Conservation (phyloP, 2,329 filamentous ascomycete species). For the Pseudogymnoascus sp. region DNA sequence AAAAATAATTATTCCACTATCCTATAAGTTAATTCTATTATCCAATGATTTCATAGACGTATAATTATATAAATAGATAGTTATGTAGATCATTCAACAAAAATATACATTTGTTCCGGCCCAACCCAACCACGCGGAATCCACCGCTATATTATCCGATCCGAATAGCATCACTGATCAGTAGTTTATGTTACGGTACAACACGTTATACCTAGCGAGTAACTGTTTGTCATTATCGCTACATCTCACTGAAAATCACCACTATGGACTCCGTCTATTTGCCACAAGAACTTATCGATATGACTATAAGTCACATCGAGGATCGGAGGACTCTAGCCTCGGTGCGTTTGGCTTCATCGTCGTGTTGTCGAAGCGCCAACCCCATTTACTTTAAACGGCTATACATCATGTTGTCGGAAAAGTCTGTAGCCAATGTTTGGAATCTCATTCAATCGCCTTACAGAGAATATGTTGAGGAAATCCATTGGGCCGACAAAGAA, state of each 20-base stretch:
- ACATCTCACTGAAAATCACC: background rate
- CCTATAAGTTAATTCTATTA: no score
- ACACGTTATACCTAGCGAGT: no score
- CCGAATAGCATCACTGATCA: no score
- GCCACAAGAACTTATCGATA: background rate
- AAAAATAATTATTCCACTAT: no score
- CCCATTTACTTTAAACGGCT: background rate
- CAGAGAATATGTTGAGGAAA: background rate
- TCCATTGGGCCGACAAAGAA: background rate
- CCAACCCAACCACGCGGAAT: no score
- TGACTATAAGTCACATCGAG: background rate
- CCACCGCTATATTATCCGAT: no score
- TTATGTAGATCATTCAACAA: no score
- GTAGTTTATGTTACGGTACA: no score
- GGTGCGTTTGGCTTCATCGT: background rate
- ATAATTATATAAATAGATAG: no score
- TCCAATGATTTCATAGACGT: no score
- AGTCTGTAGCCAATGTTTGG: background rate
- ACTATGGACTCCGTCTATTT: background rate
- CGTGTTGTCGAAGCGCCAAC: background rate
- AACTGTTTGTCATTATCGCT: background rate
- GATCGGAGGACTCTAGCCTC: background rate
- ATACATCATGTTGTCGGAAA: background rate
- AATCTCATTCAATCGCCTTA: background rate
- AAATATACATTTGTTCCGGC: no score